These are phyloP conservation scores for Nicotiana paniculata DNA, from an alignment of 257 asterid genomes.

Conservation along the genomic window DNA sequence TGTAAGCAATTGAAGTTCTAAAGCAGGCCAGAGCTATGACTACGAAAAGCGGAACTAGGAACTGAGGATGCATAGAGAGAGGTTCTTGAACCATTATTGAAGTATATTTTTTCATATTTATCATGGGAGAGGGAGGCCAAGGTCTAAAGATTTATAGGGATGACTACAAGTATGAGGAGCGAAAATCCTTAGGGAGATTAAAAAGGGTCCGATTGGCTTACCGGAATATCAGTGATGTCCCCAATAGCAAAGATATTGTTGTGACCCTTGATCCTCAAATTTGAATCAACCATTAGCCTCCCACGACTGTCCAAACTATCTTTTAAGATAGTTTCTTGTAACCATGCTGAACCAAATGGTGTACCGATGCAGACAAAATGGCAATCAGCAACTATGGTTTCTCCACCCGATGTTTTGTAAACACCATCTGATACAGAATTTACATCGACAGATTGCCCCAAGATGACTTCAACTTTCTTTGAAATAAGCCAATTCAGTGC, in stretches of 20 bases:
- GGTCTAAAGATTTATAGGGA: background rate
- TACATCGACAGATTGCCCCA: conserved; percentile 16
- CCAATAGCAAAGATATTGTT: conserved; percentile 19
- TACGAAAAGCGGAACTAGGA: background rate
- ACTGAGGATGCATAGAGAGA: background rate
- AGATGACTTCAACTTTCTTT: conserved; percentile 18
- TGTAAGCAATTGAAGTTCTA: background rate
- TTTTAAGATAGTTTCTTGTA: conserved; percentile 14
- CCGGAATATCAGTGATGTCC: conserved; percentile 18
- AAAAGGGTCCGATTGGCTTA: background rate
- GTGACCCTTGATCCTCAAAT: conserved; percentile 18
- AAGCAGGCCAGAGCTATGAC: background rate
- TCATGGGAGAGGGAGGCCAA: background rate
- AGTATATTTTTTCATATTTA: background rate
- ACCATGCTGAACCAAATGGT: conserved; percentile 19
- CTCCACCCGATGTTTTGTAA: conserved; percentile 18
- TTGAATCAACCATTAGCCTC: conserved; percentile 21
- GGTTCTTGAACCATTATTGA: background rate
- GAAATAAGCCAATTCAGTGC: conserved; percentile 16
- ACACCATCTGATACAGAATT: conserved; percentile 13
- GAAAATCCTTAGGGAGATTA: background rate
- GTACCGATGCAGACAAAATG: conserved; percentile 18
- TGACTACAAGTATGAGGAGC: background rate
- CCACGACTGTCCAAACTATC: conserved; percentile 18
- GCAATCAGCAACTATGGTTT: conserved; percentile 18